Conservation (phyloP, 139 green algal species). For the Chara braunii region DNA sequence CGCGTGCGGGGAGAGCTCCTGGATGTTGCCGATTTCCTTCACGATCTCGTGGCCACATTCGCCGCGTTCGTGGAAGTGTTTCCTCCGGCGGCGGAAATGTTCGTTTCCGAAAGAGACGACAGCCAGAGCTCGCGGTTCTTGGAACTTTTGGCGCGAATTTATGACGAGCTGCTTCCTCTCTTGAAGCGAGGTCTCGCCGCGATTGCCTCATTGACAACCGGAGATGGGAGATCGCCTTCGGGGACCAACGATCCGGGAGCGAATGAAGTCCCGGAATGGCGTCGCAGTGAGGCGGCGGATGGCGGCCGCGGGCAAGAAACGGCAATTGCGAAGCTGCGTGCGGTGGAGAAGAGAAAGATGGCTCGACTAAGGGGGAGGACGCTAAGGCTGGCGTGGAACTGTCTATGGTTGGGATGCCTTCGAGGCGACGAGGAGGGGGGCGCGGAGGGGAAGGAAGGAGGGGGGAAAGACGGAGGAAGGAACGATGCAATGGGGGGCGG, state of each 20-base stretch:
- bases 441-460: background rate
- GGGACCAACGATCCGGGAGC: too few species aligned
- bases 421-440: background rate
- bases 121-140: background rate
- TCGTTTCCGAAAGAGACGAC: slow-evolving; percentile 14
- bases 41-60: slow-evolving; percentile 57
- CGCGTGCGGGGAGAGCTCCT: background rate
- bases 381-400: too few species aligned
- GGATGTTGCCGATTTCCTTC: slow-evolving; percentile 61
- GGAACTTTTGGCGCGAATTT: background rate
- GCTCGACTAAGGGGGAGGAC: too few species aligned
- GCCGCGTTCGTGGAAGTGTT: slow-evolving; percentile 48
- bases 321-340: too few species aligned
- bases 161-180: too few species aligned
- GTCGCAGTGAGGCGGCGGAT: too few species aligned
- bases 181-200: too few species aligned
- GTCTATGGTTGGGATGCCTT: background rate
- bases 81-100: slow-evolving; percentile 40
- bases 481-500: background rate
- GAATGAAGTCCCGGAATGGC: too few species aligned
- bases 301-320: too few species aligned
- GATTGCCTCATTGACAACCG: too few species aligned
- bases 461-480: background rate
- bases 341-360: too few species aligned
- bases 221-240: too few species aligned